Evolutionary conservation across 345 rosid genomes (phyloP).

Genomic region (Salix exigua): DNA sequence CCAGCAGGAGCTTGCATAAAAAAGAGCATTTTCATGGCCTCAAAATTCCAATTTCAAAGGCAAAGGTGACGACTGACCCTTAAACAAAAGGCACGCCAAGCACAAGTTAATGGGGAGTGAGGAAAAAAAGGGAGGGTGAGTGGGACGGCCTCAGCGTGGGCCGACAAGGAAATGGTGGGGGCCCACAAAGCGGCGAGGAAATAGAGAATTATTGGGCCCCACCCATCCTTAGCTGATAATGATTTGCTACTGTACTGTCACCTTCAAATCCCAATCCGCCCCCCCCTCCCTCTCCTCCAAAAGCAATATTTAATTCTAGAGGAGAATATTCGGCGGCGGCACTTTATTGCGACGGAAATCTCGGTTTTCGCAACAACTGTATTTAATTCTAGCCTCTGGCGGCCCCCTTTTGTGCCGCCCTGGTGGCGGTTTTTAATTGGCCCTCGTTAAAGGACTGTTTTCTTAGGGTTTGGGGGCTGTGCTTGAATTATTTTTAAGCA

Average conservation of each 20-base stretch:
- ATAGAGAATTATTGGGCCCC: conserved; percentile 22
- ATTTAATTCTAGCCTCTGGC: no score
- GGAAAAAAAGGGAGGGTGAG: conserved; percentile 15
- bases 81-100: conserved; percentile 26
- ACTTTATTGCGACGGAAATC: conserved; percentile 26
- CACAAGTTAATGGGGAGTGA: conserved; percentile 28
- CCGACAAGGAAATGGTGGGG: conserved; percentile 39
- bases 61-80: background rate
- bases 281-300: background rate
- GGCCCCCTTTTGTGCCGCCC: no score
- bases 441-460: no score
- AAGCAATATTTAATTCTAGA: background rate
- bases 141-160: conserved; percentile 40
- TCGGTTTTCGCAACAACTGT: background rate
- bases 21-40: no score
- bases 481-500: no score
- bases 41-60: no score
- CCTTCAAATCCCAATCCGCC: background rate
- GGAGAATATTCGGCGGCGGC: conserved; percentile 48
- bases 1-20: background rate
- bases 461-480: no score
- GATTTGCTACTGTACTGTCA: conserved; percentile 10
- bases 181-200: conserved; percentile 37
- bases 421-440: no score
- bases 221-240: background rate